phyloP scores from a whole-genome alignment of 768 basidiomycete species.

The Suillus plorans region DNA sequence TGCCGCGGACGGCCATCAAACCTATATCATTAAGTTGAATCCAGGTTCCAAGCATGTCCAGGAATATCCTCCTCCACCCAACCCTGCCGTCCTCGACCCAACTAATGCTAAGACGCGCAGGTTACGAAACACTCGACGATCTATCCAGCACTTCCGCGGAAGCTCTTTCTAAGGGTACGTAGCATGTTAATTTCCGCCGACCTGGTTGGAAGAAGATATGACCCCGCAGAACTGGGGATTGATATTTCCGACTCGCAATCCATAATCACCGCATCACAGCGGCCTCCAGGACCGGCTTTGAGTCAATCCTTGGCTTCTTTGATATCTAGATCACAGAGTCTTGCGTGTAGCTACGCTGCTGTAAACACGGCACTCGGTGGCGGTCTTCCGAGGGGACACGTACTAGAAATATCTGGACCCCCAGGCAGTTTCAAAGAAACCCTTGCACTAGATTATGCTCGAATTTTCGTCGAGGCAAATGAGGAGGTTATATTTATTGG shows the following conservation, averaged over 20 bases:
- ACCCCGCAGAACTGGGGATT: slow-evolving; percentile 48
- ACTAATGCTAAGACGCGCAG: slow-evolving; percentile 46
- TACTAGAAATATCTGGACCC: slow-evolving; percentile 76
- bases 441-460: slow-evolving; percentile 50
- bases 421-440: slow-evolving; percentile 69
- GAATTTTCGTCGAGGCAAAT: slow-evolving; percentile 44
- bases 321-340: slow-evolving; percentile 18
- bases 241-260: slow-evolving; percentile 44
- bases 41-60: slow-evolving; percentile 33
- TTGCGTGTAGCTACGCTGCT: slow-evolving; percentile 37
- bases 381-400: slow-evolving; percentile 58
- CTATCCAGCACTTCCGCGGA: slow-evolving; percentile 43
- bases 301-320: slow-evolving; percentile 60
- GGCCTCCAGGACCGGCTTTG: slow-evolving; percentile 31
- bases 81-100: slow-evolving; percentile 45
- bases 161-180: slow-evolving; percentile 49
- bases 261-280: slow-evolving; percentile 43
- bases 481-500: slow-evolving; percentile 67
- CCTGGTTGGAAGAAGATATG: slow-evolving; percentile 1
- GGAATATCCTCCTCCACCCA: slow-evolving; percentile 45
- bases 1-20: neutral
- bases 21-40: neutral
- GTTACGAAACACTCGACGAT: slow-evolving; percentile 60
- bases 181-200: neutral
- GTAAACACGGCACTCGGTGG: slow-evolving; percentile 63